Evolutionary conservation across 1,284 basidiomycete species (phyloP).

Genomic region (Omphalotus olearius): DNA sequence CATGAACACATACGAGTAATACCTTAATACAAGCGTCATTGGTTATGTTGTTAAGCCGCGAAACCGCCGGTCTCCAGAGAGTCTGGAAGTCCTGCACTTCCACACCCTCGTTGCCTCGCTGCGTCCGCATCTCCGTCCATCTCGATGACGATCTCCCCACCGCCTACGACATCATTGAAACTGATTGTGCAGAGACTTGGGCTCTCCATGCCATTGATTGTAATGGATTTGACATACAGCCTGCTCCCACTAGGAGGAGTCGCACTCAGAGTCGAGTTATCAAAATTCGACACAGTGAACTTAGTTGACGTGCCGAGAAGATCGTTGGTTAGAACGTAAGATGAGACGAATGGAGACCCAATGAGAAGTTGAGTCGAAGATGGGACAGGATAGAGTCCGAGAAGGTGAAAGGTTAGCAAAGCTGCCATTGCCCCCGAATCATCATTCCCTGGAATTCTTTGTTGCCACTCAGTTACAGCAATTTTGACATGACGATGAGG

Average conservation of each 20-base stretch:
- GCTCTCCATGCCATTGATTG: slow-evolving; percentile 32
- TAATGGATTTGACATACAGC: slow-evolving; percentile 39
- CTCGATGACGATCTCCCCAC: slow-evolving; percentile 38
- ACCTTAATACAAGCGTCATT: no score
- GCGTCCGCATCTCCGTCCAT: slow-evolving; percentile 33
- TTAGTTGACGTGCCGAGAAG: slow-evolving; percentile 34
- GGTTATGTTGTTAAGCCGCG: neutral
- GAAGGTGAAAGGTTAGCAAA: slow-evolving; percentile 46
- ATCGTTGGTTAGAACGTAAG: slow-evolving; percentile 36
- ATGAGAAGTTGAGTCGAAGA: slow-evolving; percentile 41
- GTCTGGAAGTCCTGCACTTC: slow-evolving; percentile 28
- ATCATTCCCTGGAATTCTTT: slow-evolving; percentile 48
- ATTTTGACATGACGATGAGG: neutral
- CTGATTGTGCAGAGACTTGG: slow-evolving; percentile 39
- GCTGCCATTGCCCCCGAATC: slow-evolving; percentile 53
- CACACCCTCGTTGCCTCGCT: slow-evolving; percentile 35
- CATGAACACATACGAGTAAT: no score
- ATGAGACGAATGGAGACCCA: slow-evolving; percentile 43
- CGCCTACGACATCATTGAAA: slow-evolving; percentile 38
- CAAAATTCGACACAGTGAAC: slow-evolving; percentile 37
- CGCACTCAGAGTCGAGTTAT: slow-evolving; percentile 27
- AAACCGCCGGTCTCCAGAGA: slow-evolving; percentile 41
- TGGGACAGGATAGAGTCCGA: slow-evolving; percentile 52
- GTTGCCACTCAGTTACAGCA: neutral
- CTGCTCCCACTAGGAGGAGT: slow-evolving; percentile 33